phyloP scores from a whole-genome alignment of 2,329 filamentous ascomycete species.

The Magnaporthiopsis rhizophila region DNA sequence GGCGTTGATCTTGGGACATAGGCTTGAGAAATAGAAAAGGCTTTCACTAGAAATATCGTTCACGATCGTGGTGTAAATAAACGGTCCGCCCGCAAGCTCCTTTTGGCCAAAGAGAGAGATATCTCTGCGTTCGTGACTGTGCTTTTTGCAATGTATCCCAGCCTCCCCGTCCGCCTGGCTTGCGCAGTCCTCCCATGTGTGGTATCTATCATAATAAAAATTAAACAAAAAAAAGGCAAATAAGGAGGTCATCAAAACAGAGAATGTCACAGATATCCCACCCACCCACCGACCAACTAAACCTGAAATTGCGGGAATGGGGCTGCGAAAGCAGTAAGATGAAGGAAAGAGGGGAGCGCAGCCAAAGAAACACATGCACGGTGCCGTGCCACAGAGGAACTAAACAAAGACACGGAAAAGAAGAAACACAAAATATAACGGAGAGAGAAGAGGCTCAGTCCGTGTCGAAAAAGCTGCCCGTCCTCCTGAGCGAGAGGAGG shows the following conservation, averaged over 20 bases:
- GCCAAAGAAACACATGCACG: too few relatives aligned
- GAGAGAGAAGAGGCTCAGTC: slow-evolving; percentile 18
- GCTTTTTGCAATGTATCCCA: neutral
- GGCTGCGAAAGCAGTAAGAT: neutral
- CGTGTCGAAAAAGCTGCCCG: slow-evolving; percentile 37
- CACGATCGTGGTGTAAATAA: neutral
- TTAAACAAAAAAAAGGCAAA: slow-evolving; percentile 2
- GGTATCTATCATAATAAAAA: slow-evolving; percentile 4
- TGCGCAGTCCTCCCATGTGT: neutral
- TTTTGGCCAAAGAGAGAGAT: neutral
- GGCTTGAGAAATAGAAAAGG: too few relatives aligned
- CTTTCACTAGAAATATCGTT: neutral
- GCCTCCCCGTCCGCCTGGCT: neutral
- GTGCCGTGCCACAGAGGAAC: too few relatives aligned
- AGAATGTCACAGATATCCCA: neutral
- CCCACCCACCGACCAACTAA: neutral
- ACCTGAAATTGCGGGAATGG: neutral
- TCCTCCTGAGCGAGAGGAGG: slow-evolving; percentile 32
- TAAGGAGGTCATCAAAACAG: neutral
- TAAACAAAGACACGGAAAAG: too few relatives aligned
- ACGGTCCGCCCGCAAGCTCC: too few relatives aligned
- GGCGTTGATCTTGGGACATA: too few relatives aligned
- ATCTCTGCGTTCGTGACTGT: neutral
- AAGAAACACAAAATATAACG: neutral
- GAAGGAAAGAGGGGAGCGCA: neutral